phyloP scores from a whole-genome alignment of 2,329 filamentous ascomycete genomes.

The Annulohypoxylon truncatum region DNA sequence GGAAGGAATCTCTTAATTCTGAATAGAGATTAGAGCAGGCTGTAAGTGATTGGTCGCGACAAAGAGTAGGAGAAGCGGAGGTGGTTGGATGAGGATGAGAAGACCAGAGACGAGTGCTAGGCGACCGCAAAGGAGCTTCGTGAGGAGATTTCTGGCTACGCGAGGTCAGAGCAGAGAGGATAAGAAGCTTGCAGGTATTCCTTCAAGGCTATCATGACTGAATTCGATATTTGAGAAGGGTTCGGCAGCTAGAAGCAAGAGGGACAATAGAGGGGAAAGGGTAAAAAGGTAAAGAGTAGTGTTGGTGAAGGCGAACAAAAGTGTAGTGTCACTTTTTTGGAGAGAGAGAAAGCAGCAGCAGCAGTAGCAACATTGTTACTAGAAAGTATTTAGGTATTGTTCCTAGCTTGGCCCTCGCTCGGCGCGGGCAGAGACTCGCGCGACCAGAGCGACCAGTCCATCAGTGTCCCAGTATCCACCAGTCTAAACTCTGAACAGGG shows the following conservation, averaged over 20 bases:
- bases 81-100: conserved; percentile 49
- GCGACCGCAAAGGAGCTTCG: conserved; percentile 44
- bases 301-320: conserved; percentile 42
- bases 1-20: conserved; percentile 16
- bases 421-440: conserved; percentile 41
- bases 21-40: conserved; percentile 18
- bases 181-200: conserved; percentile 40
- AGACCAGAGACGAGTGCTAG: conserved; percentile 43
- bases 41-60: conserved; percentile 58
- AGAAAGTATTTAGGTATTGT: conserved; percentile 30
- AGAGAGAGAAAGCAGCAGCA: conserved; percentile 23
- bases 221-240: conserved; percentile 35
- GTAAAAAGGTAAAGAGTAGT: conserved; percentile 13
- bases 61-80: conserved; percentile 50
- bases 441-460: conserved; percentile 27
- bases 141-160: conserved; percentile 46
- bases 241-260: conserved; percentile 26
- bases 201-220: conserved; percentile 46
- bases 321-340: conserved; percentile 46
- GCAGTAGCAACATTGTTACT: conserved; percentile 37
- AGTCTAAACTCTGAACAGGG: conserved; percentile 20
- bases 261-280: conserved; percentile 36
- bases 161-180: conserved; percentile 49
- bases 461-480: neutral
- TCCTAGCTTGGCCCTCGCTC: conserved; percentile 36